These are phyloP conservation scores for Linum usitatissimum DNA, from an alignment of 345 rosid genomes.

Conservation along the genomic window DNA sequence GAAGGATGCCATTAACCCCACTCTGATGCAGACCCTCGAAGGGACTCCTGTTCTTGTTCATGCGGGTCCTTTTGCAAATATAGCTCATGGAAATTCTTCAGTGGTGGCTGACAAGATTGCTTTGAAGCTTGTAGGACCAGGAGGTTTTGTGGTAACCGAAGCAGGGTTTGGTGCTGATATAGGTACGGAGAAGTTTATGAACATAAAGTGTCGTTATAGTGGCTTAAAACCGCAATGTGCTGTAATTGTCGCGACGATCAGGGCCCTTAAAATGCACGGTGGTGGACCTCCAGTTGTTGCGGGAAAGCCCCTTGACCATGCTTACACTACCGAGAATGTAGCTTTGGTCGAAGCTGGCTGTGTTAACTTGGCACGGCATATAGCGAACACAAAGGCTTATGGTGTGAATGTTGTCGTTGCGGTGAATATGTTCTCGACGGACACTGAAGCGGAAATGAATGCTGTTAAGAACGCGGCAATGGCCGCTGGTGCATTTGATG, in stretches of 20 bases:
- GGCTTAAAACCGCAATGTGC: constrained; percentile 90
- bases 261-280: constrained; percentile 99
- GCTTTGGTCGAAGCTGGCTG: constrained; percentile 90
- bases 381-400: constrained; percentile 70
- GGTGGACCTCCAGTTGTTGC: constrained; percentile 96
- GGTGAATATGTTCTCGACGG: constrained; percentile 85
- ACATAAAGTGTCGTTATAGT: constrained; percentile 85
- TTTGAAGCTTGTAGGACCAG: constrained; percentile 83
- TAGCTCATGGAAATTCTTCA: constrained; percentile 98
- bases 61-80: constrained; percentile 98
- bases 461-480: constrained; percentile 76
- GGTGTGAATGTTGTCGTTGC: constrained; percentile 96
- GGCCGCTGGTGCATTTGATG: constrained; percentile 88
- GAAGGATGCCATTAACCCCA: constrained; percentile 96
- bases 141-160: constrained; percentile 95
- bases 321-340: constrained; percentile 82
- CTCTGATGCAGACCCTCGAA: constrained; percentile 97
- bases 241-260: constrained; percentile 85
- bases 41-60: constrained; percentile 98
- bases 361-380: constrained; percentile 86
- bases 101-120: constrained; percentile 97
- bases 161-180: constrained; percentile 98
- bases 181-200: constrained; percentile 96
- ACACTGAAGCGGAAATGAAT: constrained; percentile 75
- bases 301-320: constrained; percentile 89